Evolutionary conservation across 2,329 filamentous ascomycete genomes (phyloP).

Genomic region (Samsoniella hepiali): DNA sequence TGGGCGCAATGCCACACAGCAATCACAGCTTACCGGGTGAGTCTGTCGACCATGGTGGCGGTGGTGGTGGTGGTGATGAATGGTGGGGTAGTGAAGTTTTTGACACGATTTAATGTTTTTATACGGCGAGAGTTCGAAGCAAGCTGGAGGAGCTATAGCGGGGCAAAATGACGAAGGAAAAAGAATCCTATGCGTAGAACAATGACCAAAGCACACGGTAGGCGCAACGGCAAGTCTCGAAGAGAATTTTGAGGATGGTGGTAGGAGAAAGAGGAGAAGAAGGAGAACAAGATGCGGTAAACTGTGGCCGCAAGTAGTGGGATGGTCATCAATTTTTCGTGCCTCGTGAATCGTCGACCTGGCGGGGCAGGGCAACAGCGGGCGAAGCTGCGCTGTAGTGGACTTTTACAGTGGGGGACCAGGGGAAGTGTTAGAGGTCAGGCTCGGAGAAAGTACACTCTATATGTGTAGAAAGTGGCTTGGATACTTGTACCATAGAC

Average conservation of each 20-base stretch:
- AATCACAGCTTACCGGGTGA: constrained; percentile 71
- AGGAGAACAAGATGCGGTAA: constrained; percentile 22
- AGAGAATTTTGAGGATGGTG: constrained; percentile 15
- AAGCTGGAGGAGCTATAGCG: neutral
- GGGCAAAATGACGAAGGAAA: neutral
- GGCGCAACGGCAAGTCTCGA: constrained; percentile 24
- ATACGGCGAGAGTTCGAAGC: constrained; percentile 4
- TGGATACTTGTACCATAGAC: neutral
- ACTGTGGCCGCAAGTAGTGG: constrained; percentile 21
- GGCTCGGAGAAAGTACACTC: neutral
- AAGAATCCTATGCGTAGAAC: constrained; percentile 15
- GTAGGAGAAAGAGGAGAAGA: constrained; percentile 8
- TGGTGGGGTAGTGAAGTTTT: constrained; percentile 22
- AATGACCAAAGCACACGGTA: constrained; percentile 21
- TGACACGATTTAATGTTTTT: constrained; percentile 20
- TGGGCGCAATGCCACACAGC: neutral
- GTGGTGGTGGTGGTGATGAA: constrained; percentile 13
- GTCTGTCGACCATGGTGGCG: constrained; percentile 76
- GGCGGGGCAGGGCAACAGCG: constrained; percentile 30
- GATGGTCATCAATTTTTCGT: constrained; percentile 41
- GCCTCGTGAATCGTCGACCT: constrained; percentile 38
- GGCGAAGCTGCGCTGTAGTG: neutral
- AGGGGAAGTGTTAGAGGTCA: neutral
- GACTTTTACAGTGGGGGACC: neutral
- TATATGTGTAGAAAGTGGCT: neutral